A percentile compares a stretch with the other conserved stretches of the same genome.
Conservation (phyloP, 1,139 yeast genomes). For the Geotrichum restrictum region DNA sequence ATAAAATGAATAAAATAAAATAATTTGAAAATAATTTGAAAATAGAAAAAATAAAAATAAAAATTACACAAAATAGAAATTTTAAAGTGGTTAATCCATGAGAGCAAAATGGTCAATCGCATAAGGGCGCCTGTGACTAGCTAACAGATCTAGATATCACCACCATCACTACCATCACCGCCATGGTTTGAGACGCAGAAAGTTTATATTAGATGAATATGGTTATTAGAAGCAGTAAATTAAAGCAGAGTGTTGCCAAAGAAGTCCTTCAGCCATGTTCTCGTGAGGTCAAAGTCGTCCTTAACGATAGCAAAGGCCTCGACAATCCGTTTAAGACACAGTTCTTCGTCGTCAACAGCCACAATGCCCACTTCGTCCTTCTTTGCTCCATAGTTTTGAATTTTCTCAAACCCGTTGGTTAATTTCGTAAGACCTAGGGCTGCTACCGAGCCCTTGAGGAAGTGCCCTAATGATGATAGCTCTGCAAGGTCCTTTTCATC, state of each 20-base stretch:
- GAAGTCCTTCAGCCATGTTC: slow-evolving; percentile 27
- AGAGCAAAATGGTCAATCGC: no score
- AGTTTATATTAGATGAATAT: not conserved
- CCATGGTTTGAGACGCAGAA: no score
- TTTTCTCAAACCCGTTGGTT: slow-evolving; percentile 83
- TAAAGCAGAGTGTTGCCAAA: not conserved
- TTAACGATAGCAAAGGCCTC: slow-evolving; percentile 28
- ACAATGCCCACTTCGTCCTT: slow-evolving; percentile 40
- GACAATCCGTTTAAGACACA: slow-evolving; percentile 32
- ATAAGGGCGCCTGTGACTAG: no score
- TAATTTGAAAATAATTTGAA: no score
- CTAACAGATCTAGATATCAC: no score
- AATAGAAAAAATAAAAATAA: no score
- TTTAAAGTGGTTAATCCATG: no score
- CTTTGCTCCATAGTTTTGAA: slow-evolving; percentile 79
- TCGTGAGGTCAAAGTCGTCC: slow-evolving; percentile 37
- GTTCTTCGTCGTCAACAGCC: slow-evolving; percentile 32
- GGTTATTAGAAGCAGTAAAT: not conserved
- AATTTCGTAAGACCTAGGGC: slow-evolving; percentile 82
- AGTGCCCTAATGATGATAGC: slow-evolving; percentile 80
- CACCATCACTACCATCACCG: no score
- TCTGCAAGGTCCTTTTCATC: slow-evolving; percentile 49
- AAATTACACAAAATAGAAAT: no score
- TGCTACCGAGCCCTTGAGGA: slow-evolving; percentile 92
- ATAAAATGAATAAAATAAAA: no score